Base-by-base conservation (phyloP, 2,329 filamentous ascomycete species). In the Fonsecaea monophora region DNA sequence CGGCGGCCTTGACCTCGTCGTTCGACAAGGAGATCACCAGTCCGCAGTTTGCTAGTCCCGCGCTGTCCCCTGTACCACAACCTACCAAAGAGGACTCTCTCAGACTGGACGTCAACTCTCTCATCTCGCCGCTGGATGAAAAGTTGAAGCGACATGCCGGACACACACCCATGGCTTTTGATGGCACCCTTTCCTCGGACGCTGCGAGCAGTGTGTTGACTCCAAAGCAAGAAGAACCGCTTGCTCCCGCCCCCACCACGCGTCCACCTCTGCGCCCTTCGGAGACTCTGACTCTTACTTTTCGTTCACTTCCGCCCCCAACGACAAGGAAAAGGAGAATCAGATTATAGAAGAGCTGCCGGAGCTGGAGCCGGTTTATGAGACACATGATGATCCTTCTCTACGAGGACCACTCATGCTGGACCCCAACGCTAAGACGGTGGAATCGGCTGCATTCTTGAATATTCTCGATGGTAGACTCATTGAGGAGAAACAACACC, bases 91-190 rank as follows among this genome's bases (percentile, higher is more conserved):
- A 72, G 68, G 78, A 65, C 77, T 74, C 64, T 67, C 77, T 71
- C 75, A 75, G 66, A 18, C 21, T 72, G 12, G 62, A 72, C 42
- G 38, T 69, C 13, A 58, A 62, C 34, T 32, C 53, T 34, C 64
- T 75, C 76, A 35, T 80, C 74, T 66, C 77, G 10, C 76, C 75
- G 4, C 75, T 80, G 15, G 76, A 79, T 68, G 76, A 75, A 42
- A 80, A 79, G 59, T 72, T 82, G 12, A 75, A 75, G 34, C 77
- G 75, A 61, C 71, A 82, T 72, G 80, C 80, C 45, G 80, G 80
- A 32, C 80, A 82, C 69, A 82, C 81, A 4, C 81, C 81, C 0
- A 80, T 82, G 77, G 79, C 74, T 35, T 73, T 78, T 63, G 76
- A 81, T 65, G 79, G 79, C 15, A 72, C 71, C 2, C 62, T 74